Evolutionary conservation across 768 basidiomycete genomes (phyloP).

Genomic region (Hypholoma fasciculare): DNA sequence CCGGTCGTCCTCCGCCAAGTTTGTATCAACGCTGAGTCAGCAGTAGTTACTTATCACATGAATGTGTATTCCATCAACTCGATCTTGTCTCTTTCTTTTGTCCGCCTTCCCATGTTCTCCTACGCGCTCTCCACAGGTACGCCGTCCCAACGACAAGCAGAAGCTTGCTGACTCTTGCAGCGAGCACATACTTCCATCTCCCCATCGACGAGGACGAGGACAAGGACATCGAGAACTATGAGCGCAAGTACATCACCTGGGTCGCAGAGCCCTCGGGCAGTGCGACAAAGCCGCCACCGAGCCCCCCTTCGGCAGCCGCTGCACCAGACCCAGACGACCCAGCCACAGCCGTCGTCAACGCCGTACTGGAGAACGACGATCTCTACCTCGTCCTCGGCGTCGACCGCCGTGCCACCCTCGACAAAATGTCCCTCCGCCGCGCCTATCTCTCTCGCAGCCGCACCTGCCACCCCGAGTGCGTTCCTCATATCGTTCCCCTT

Average conservation of each 20-base stretch:
- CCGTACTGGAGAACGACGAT: constrained; percentile 62
- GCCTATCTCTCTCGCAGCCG: constrained; percentile 77
- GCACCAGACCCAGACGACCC: constrained; percentile 6
- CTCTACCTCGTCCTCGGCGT: constrained; percentile 77
- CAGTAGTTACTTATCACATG: constrained; percentile 23
- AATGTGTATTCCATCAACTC: constrained; percentile 3
- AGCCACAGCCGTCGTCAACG: constrained; percentile 35
- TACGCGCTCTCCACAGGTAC: constrained; percentile 46
- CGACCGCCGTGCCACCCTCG: constrained; percentile 44
- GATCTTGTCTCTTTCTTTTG: constrained; percentile 8
- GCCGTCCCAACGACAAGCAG: background rate
- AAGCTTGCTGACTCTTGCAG: constrained; percentile 28
- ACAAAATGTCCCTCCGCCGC: constrained; percentile 64
- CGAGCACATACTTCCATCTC: constrained; percentile 62
- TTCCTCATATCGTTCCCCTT: constrained; percentile 27
- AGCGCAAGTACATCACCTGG: constrained; percentile 53
- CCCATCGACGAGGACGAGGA: constrained; percentile 62
- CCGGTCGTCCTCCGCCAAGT: constrained; percentile 49
- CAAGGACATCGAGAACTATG: constrained; percentile 43
- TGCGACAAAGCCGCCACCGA: constrained; percentile 13
- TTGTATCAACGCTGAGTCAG: constrained; percentile 40
- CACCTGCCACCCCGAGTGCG: constrained; percentile 83
- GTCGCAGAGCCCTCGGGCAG: constrained; percentile 35
- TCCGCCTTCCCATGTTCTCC: constrained; percentile 37
- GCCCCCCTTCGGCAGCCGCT: background rate